Conservation (phyloP, 108 stramenopile species). For the Fragilaria radians region DNA sequence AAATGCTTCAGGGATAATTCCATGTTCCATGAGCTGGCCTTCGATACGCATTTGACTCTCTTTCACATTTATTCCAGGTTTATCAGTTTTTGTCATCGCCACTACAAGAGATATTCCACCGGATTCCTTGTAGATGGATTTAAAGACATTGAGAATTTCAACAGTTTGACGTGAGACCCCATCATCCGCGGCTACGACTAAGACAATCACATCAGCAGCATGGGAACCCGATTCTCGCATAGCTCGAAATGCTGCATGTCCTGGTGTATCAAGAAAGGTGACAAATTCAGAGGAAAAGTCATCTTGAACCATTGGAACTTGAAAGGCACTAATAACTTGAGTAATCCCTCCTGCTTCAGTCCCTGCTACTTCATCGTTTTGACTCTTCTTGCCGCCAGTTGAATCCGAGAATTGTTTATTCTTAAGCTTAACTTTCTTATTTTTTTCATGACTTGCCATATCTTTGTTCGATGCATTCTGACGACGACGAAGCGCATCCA, state of each 20-base stretch:
- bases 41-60: constrained; percentile 73
- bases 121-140: constrained; percentile 63
- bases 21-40: constrained; percentile 84
- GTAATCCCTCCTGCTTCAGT: constrained; percentile 98
- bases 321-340: constrained; percentile 92
- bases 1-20: constrained; percentile 61
- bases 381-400: background rate
- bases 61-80: constrained; percentile 75
- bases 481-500: constrained; percentile 89
- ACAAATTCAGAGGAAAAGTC: constrained; percentile 52
- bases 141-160: constrained; percentile 90
- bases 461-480: constrained; percentile 16
- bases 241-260: constrained; percentile 90
- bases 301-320: constrained; percentile 43
- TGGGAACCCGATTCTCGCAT: constrained; percentile 91
- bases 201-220: constrained; percentile 91
- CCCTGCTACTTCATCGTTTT: constrained; percentile 26
- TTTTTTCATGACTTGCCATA: constrained; percentile 2
- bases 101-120: constrained; percentile 82
- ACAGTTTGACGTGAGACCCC: constrained; percentile 92
- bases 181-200: constrained; percentile 96
- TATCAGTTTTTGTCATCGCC: constrained; percentile 95
- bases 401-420: constrained; percentile 2
- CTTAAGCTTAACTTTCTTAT: constrained; percentile 5
- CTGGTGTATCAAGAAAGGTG: constrained; percentile 97